Evolutionary conservation across 768 basidiomycete genomes (phyloP).

Genomic region (Leccinum subtestaceum): DNA sequence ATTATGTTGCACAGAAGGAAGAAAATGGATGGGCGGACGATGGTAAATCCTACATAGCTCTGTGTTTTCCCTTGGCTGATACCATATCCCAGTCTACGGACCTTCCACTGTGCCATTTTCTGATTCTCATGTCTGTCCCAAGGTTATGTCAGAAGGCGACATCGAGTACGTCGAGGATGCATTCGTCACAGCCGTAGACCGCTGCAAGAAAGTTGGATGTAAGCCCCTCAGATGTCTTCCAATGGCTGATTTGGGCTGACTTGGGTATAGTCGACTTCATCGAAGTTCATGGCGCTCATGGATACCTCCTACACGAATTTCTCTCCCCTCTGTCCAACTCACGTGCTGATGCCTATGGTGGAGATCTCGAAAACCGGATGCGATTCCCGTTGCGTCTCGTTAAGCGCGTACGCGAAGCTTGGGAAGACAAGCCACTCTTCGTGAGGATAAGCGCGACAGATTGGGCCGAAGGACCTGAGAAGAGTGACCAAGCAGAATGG

Average conservation of each 20-base stretch:
- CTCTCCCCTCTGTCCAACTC: conserved; percentile 72
- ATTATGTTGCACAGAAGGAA: conserved; percentile 42
- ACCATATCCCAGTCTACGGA: conserved; percentile 47
- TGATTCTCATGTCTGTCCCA: conserved; percentile 51
- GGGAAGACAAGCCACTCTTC: conserved; percentile 68
- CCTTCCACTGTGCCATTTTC: conserved; percentile 60
- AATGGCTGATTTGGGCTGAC: conserved; percentile 8
- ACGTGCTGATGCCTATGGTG: conserved; percentile 71
- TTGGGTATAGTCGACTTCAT: conserved; percentile 58
- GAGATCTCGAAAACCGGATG: conserved; percentile 68
- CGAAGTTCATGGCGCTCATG: conserved; percentile 73
- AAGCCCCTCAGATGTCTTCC: conserved; percentile 19
- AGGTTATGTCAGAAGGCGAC: conserved; percentile 53
- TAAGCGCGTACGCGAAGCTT: conserved; percentile 49
- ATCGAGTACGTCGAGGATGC: conserved; percentile 58
- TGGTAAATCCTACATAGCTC: conserved; percentile 36
- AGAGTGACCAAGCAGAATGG: conserved; percentile 52
- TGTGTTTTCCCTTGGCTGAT: not conserved
- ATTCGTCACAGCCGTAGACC: conserved; percentile 51
- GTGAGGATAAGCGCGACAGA: conserved; percentile 67
- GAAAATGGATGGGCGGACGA: conserved; percentile 69
- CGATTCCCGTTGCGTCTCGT: conserved; percentile 63
- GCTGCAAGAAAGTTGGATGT: conserved; percentile 64
- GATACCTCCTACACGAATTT: conserved; percentile 60
- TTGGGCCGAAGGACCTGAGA: conserved; percentile 59